Conservation (phyloP, 2,329 filamentous ascomycete species). For the Pseudogymnoascus sp. region DNA sequence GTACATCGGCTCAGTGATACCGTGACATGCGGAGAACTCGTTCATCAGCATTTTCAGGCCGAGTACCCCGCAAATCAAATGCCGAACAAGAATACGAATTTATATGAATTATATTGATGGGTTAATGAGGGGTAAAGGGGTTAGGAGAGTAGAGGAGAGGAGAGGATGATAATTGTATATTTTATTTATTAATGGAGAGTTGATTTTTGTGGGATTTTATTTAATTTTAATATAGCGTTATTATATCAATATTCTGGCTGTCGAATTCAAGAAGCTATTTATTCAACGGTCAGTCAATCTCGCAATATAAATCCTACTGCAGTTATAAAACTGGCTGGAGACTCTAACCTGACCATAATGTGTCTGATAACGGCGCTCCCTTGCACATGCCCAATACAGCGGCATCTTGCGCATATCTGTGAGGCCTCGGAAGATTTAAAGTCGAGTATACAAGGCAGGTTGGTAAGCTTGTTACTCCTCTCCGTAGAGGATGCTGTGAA, state of each 20-base stretch:
- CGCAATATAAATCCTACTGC: no score
- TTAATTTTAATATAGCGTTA: not conserved
- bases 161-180: not conserved
- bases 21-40: not conserved
- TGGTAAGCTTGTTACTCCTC: not conserved
- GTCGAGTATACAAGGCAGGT: not conserved
- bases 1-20: not conserved
- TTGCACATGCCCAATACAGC: not conserved
- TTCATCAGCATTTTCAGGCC: not conserved
- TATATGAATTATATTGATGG: not conserved
- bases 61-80: not conserved
- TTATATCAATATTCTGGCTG: not conserved
- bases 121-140: not conserved
- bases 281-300: no score
- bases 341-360: no score
- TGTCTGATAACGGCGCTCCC: not conserved
- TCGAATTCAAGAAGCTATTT: not conserved
- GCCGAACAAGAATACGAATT: not conserved
- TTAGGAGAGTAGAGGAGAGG: no score
- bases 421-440: not conserved
- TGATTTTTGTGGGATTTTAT: no score
- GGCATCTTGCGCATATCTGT: not conserved
- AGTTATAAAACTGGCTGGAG: no score
- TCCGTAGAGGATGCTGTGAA: not conserved
- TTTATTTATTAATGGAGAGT: not conserved